Conservation (phyloP, 2,329 filamentous ascomycete genomes). For the Neopestalotiopsis rosae region DNA sequence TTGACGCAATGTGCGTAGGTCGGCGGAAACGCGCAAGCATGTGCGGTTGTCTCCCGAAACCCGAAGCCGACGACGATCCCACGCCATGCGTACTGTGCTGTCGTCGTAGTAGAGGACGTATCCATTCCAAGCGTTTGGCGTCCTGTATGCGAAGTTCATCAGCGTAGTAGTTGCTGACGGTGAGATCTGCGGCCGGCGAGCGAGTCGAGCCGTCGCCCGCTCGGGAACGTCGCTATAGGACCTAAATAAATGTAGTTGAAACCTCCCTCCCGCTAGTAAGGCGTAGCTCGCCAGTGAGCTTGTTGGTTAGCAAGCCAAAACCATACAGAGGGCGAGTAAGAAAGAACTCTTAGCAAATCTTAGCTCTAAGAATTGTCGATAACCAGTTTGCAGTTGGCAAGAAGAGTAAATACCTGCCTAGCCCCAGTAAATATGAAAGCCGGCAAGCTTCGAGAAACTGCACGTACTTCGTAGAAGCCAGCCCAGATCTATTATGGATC, state of each 20-base stretch:
- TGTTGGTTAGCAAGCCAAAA: background rate
- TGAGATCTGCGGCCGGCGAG: background rate
- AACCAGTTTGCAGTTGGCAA: background rate
- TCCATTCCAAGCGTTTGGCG: too few relatives aligned
- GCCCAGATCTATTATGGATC: background rate
- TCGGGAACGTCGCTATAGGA: background rate
- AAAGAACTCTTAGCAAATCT: background rate
- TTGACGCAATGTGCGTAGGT: conserved; percentile 8
- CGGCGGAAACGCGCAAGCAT: conserved; percentile 1
- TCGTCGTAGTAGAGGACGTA: background rate
- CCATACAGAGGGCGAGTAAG: background rate
- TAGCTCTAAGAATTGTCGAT: background rate
- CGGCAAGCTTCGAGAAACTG: too few relatives aligned
- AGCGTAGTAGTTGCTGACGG: too few relatives aligned
- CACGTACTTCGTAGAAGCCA: background rate
- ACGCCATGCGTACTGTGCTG: background rate
- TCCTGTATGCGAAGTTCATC: too few relatives aligned
- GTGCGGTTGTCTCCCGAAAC: conserved; percentile 1
- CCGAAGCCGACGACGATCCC: background rate
- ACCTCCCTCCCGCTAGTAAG: background rate
- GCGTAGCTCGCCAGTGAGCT: background rate
- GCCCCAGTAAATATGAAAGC: too few relatives aligned
- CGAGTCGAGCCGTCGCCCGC: background rate
- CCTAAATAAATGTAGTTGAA: background rate
- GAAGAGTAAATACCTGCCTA: too few relatives aligned